phyloP scores from a whole-genome alignment of 2,329 filamentous ascomycete species.

The Botrytis galanthina region DNA sequence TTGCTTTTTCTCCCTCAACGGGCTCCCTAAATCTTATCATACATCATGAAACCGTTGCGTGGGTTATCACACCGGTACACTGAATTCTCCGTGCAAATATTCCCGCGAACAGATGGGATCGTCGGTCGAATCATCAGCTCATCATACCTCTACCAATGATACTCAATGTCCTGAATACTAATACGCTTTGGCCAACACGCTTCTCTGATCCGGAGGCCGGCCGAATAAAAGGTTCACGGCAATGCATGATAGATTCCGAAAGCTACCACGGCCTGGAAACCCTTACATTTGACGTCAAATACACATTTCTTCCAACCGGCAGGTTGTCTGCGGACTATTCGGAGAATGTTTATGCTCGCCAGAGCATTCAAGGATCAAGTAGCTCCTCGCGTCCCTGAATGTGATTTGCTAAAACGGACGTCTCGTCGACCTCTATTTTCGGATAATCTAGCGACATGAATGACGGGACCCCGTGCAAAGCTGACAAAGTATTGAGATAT shows the following conservation, averaged over 20 bases:
- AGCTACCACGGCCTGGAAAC: not conserved
- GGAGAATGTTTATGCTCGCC: not conserved
- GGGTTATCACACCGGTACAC: not conserved
- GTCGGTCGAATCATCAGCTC: not conserved
- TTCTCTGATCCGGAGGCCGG: not conserved
- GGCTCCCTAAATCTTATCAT: not conserved
- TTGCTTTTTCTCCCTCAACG: not conserved
- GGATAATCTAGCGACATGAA: not conserved
- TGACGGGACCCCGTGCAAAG: not conserved
- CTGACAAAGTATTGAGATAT: not conserved
- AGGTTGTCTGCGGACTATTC: too few relatives aligned
- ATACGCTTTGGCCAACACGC: not conserved
- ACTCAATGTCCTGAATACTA: not conserved
- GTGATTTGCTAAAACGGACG: not conserved
- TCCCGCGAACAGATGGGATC: not conserved
- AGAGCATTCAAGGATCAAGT: not conserved
- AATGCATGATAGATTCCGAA: constrained; percentile 4
- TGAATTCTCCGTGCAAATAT: not conserved
- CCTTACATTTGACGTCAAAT: not conserved
- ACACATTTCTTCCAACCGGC: not conserved
- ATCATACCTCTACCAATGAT: not conserved
- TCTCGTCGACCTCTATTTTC: not conserved
- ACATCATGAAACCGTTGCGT: not conserved
- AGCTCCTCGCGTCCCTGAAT: not conserved
- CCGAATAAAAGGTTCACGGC: not conserved